Evolutionary conservation across 495 filamentous ascomycete genomes (phyloP), one percentile per base, ranked within the genome.

Genomic region (Physcia stellaris): DNA sequence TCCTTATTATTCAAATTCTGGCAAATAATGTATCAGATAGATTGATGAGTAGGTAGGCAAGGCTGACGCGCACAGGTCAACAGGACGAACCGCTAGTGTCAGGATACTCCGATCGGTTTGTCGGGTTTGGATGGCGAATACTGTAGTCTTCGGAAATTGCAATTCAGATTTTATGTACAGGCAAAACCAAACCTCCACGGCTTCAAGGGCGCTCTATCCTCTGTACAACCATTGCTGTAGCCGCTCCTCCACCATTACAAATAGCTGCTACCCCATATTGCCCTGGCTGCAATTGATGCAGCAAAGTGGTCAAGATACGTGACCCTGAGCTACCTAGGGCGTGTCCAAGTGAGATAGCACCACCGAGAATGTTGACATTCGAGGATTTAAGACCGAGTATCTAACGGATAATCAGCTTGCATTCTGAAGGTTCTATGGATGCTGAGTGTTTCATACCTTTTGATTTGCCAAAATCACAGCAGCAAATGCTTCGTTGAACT

Each of bases 401-500:
- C 20, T 6, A 33, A 15, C 31, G 13, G 15, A 33, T 15, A 18
- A 33, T 13, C 2, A 5, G 12, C 32, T n/a, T n/a, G n/a, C n/a
- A n/a, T n/a, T n/a, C n/a, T n/a, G n/a, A n/a, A n/a, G n/a, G n/a
- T 24, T n/a, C 4, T 23, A 18, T 5, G 22, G 16, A 31, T 44
- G 6, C 4, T 12, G 6, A 18, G n/a, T n/a, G n/a, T n/a, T n/a
- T 47, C 57, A 59, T 51, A 80, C 82, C 76, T 90, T 82, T 50
- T 84, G 80, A 48, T 94, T 95, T 6, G 88, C 88, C 57, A 87
- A 86, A 59, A 94, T 93, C 11, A 95, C 88, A 0, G 83, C 88
- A 11, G 88, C 88, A 56, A 98, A 98, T 0, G 90, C 90, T 56
- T 98, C 90, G 57, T 98, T 98, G 60, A 98, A 90, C 58, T 98